Conservation (phyloP, 2,329 filamentous ascomycete genomes). For the Lasiodiplodia hormozganensis region DNA sequence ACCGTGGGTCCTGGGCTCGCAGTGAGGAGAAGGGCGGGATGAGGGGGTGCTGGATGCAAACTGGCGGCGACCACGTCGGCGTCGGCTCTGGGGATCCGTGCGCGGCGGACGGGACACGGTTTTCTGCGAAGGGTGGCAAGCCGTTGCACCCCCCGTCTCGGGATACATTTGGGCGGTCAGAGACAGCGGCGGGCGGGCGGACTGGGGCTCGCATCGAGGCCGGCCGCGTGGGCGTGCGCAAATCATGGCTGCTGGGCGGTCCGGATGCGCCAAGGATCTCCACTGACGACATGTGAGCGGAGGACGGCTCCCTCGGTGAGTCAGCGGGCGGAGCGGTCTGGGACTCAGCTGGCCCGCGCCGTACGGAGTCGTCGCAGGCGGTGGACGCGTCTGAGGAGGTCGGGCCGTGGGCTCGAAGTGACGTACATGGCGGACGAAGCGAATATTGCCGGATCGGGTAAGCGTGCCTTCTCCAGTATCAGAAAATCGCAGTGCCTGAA, state of each 20-base stretch:
- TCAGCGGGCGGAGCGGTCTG: not conserved
- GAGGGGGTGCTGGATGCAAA: not conserved
- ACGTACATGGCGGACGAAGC: not conserved
- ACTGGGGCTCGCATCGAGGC: not conserved
- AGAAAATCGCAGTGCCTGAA: not conserved
- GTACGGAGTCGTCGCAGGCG: not conserved
- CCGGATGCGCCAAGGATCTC: constrained; percentile 5
- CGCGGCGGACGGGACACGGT: not conserved
- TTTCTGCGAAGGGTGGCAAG: constrained; percentile 1
- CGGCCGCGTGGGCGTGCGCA: not conserved
- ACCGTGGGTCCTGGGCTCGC: not conserved
- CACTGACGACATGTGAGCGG: constrained; percentile 9
- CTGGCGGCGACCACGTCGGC: not conserved
- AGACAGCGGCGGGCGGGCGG: not conserved
- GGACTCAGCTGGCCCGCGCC: not conserved
- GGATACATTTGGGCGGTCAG: not conserved
- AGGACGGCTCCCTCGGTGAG: not conserved
- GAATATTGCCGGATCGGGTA: constrained; percentile 22
- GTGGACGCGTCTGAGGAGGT: not conserved
- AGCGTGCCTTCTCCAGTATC: constrained; percentile 14
- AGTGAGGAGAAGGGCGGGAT: not conserved
- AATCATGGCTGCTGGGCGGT: not conserved
- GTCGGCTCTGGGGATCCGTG: constrained; percentile 9
- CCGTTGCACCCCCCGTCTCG: not conserved
- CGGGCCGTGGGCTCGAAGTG: not conserved